phyloP scores from a whole-genome alignment of 2,329 filamentous ascomycete species.

The Aureobasidium sp. region DNA sequence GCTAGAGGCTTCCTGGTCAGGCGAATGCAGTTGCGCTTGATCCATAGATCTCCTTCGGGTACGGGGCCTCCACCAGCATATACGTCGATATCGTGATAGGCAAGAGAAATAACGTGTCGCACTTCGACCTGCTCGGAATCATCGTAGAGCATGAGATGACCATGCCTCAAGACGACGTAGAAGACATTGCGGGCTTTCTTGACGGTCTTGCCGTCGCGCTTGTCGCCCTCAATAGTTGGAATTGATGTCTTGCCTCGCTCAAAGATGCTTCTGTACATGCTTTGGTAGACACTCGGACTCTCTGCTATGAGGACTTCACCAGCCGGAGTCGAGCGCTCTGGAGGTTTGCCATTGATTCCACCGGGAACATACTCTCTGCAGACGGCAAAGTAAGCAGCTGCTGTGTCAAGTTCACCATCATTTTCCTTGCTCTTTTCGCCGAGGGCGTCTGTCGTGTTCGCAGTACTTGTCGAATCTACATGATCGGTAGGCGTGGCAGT shows the following conservation, averaged over 20 bases:
- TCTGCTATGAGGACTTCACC: slow-evolving; percentile 59
- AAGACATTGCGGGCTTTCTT: slow-evolving; percentile 77
- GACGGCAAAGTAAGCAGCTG: slow-evolving; percentile 90
- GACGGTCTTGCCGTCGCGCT: slow-evolving; percentile 37
- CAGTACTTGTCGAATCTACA: background rate
- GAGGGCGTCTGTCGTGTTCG: slow-evolving; percentile 22
- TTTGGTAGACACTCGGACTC: slow-evolving; percentile 92
- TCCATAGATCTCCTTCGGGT: slow-evolving; percentile 87
- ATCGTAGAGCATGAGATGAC: slow-evolving; percentile 95
- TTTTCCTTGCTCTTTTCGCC: slow-evolving; percentile 48
- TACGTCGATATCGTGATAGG: slow-evolving; percentile 76
- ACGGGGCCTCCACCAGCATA: slow-evolving; percentile 62
- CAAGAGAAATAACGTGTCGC: slow-evolving; percentile 86
- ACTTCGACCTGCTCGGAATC: slow-evolving; percentile 93
- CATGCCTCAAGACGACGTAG: slow-evolving; percentile 84
- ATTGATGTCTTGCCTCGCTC: slow-evolving; percentile 58
- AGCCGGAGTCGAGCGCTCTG: slow-evolving; percentile 73
- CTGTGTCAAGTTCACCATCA: slow-evolving; percentile 63
- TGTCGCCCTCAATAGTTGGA: slow-evolving; percentile 46
- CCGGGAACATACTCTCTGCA: slow-evolving; percentile 87
- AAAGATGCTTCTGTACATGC: slow-evolving; percentile 95
- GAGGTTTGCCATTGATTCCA: slow-evolving; percentile 85
- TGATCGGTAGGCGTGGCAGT: background rate
- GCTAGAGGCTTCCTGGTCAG: slow-evolving; percentile 57
- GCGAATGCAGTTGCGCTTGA: slow-evolving; percentile 86